Evolutionary conservation across 305 asterid species (phyloP).

Genomic region (Petunia hybrid): DNA sequence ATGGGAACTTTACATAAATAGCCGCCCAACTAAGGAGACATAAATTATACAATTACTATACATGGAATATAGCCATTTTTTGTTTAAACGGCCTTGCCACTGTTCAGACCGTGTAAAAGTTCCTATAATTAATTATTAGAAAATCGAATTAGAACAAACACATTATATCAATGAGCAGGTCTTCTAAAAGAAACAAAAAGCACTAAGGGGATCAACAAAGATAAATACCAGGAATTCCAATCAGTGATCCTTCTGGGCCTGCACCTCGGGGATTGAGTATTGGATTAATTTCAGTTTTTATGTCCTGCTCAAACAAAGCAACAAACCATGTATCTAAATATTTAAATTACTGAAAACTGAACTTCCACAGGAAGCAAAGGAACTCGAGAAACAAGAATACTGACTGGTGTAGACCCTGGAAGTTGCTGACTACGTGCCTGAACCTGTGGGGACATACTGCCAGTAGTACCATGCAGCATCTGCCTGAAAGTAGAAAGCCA

Average conservation of each 20-base stretch:
- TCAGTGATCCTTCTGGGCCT: slow-evolving; percentile 89
- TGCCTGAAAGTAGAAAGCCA: slow-evolving; percentile 60
- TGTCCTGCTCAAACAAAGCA: slow-evolving; percentile 61
- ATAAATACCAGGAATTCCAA: slow-evolving; percentile 84
- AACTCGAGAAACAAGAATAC: slow-evolving; percentile 42
- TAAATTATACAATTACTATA: no score
- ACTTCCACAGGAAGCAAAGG: slow-evolving; percentile 29
- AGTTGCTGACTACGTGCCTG: slow-evolving; percentile 93
- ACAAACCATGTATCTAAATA: slow-evolving; percentile 17
- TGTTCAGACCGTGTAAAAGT: no score
- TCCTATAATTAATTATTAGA: neutral
- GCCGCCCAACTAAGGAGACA: no score
- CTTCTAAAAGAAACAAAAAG: slow-evolving; percentile 23
- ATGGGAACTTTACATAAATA: no score
- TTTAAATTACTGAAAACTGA: slow-evolving; percentile 14
- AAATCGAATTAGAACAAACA: neutral
- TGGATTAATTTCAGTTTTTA: slow-evolving; percentile 87
- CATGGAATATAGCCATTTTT: no score
- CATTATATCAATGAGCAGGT: neutral
- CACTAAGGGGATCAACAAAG: neutral
- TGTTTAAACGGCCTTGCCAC: no score
- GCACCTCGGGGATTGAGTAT: slow-evolving; percentile 79
- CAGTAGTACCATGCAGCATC: slow-evolving; percentile 83
- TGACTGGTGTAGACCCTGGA: slow-evolving; percentile 88
- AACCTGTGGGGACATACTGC: slow-evolving; percentile 93